Evolutionary conservation across 2,329 filamentous ascomycete species (phyloP), one percentile per base, ranked within the genome.

Genomic region (Cryphonectria radicalis): DNA sequence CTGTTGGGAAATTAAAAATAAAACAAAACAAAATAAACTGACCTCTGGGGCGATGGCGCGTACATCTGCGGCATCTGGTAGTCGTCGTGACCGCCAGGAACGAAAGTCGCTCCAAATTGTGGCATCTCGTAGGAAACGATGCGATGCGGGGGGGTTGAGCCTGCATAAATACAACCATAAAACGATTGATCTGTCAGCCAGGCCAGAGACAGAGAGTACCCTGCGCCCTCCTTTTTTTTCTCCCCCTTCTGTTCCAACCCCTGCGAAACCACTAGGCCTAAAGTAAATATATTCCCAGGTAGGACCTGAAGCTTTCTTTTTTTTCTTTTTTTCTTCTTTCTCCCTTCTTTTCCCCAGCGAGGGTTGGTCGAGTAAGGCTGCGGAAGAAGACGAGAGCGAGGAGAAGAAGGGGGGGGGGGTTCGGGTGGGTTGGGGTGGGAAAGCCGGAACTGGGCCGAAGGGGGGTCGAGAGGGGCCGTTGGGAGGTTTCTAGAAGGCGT

Each of bases 1-100:
- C 60, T 55, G 64, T 46, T 42, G 53, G 66, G 46, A 67, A 46
- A 62, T 64, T 42, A 67, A 37, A 37, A 28, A 28, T 28, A 28
- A 28, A 28, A 28, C 2, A 50, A 60, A n/a, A n/a, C n/a, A n/a
- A 32, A 32, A 32, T 3, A 32, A 32, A 32, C 85, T 77, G 78
- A 89, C 87, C 87, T 84, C 80, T 89, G 87, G 74, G 87, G 87
- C 65, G 85, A 80, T 72, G 87, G 87, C 71, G 87, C 87, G 74
- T 88, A 79, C 74, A 89, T 87, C 77, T 89, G 86, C 73, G 87
- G 87, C 86, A 89, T 87, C 77, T 86, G 88, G 77, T 87, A 89
- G 78, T 89, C 87, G 78, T 89, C 87, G 70, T 84, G 82, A 69
- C 86, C 87, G 72, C 87, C 86, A 46, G 87, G 87, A 70, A 88